Base-by-base conservation (phyloP, 208 protist species). In the Leishmania braziliensis region DNA sequence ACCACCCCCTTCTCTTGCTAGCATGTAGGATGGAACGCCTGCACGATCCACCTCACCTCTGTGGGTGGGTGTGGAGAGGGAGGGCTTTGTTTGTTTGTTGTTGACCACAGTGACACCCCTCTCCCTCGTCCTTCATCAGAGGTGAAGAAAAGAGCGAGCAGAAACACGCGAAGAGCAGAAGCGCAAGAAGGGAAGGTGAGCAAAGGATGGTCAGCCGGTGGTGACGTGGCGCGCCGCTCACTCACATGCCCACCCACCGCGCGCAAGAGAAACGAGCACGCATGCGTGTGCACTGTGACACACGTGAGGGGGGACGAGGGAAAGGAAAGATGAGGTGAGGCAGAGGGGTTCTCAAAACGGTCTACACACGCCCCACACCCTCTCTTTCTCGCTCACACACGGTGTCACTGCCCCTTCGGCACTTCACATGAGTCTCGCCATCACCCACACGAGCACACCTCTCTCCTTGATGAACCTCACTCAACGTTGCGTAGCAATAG, bases 401-500 rank as follows among this genome's bases (percentile, higher is more conserved):
- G 10, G 46, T 29, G 23, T 73, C 69, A 26, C 69, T 53, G 69
- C 69, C 39, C 23, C 53, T 10, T 73, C 26, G 69, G 69, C 6
- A 26, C 39, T 18, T 16, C 46, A 48, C 8, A 26, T 36, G 69
- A n/a, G 2, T 48, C 43, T 53, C 20, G 23, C 23, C 69, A 73
- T 36, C 69, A 51, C 68, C 66, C 68, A 73, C 68, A 53, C 68
- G 43, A 46, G 68, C 43, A 51, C 12, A 53, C 26, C 3, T 51
- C 46, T n/a, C 5, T 51, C 54, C 56, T 62, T 39, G 1, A 53
- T 48, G 20, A 48, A 18, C 12, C 23, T 84, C 68, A 86, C 51
- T 82, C 82, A 46, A 63, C 74, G 68, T 84, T 77, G n/a, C 60
- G 23, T 73, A 92, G 79, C 26, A 95, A 81, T 46, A 82, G 18